Conservation (phyloP, 1,284 basidiomycete genomes). For the Thelephora terrestris region DNA sequence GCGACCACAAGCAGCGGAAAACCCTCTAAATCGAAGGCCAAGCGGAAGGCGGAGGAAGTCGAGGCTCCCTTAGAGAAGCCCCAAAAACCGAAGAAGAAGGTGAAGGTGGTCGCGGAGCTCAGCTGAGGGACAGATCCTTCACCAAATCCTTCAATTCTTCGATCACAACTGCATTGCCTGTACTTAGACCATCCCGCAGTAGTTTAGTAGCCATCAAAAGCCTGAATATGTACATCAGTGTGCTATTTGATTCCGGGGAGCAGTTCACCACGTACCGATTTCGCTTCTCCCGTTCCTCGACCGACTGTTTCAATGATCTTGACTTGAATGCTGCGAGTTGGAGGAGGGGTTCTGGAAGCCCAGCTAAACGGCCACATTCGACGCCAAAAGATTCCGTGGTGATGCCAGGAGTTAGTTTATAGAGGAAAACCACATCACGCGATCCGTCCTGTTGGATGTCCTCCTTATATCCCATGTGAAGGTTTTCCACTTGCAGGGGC, state of each 20-base stretch:
- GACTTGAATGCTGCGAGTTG: slow-evolving; percentile 47
- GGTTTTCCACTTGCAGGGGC: slow-evolving; percentile 54
- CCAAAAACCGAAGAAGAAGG: slow-evolving; percentile 28
- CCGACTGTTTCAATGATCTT: slow-evolving; percentile 41
- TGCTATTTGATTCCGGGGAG: slow-evolving; percentile 33
- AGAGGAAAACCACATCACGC: slow-evolving; percentile 79
- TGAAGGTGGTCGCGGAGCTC: slow-evolving; percentile 3
- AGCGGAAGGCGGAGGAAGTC: slow-evolving; percentile 17
- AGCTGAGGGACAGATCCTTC: not conserved
- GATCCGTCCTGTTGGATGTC: slow-evolving; percentile 58
- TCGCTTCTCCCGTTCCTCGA: slow-evolving; percentile 37
- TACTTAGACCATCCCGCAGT: not conserved
- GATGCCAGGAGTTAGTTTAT: slow-evolving; percentile 61
- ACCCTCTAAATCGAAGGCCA: slow-evolving; percentile 8
- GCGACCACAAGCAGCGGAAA: slow-evolving; percentile 1
- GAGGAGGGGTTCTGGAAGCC: slow-evolving; percentile 61
- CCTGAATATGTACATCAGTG: slow-evolving; percentile 10
- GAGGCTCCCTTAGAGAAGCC: slow-evolving; percentile 20
- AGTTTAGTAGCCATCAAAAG: not conserved
- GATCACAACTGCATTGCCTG: not conserved
- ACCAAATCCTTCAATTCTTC: not conserved
- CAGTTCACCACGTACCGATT: slow-evolving; percentile 34
- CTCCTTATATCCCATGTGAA: slow-evolving; percentile 81
- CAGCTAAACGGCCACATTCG: slow-evolving; percentile 83
- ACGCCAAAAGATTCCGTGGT: slow-evolving; percentile 82